Evolutionary conservation across 73 alveolate genomes (phyloP), one percentile per base, ranked within the genome.

Genomic region (Uronychia binucleata): DNA sequence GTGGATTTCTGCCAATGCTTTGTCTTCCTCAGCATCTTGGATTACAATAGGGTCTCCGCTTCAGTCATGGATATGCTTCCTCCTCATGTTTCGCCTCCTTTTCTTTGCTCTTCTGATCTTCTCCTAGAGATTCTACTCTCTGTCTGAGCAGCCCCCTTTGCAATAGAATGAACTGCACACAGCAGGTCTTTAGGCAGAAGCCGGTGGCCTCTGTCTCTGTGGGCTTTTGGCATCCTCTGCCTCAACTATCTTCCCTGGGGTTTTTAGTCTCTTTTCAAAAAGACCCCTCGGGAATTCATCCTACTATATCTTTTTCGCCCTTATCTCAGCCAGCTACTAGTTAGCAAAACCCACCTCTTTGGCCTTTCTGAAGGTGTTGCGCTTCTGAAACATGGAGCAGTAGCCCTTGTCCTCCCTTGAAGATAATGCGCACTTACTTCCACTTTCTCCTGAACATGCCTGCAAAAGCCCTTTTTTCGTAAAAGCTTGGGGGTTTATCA

Each of bases 401-500:
- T 46, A 46, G 19, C 67, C 67, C 19, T 46, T 46, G 19, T 46
- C 67, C 19, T 46, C 67, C 19, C 67, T 46, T 19, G 19, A 46
- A 46, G 67, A 11, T 46, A 46, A 46, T 19, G 67, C 5, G 19
- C 67, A 46, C 67, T 46, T 46, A 46, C 67, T 46, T 46, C 67
- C 67, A 46, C 67, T 46, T 46, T 46, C 67, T 46, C 19, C 67
- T 5, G 19, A 46, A 46, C 67, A 46, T 46, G 19, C 67, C 19
- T 11, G 19, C 67, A 46, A 46, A 46, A 11, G 67, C 67, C 67
- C 19, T 46, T 46, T 46, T 46, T 19, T 46, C 67, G 19, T 46
- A 46, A 46, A 46, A 46, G 67, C 67, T 46, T 46, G 67, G 67
- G 67, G 67, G 67, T n/a, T n/a, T n/a, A n/a, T n/a, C n/a, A n/a